Base-by-base conservation (phyloP, 176 grass and related monocot genomes). In the Secale cereale region DNA sequence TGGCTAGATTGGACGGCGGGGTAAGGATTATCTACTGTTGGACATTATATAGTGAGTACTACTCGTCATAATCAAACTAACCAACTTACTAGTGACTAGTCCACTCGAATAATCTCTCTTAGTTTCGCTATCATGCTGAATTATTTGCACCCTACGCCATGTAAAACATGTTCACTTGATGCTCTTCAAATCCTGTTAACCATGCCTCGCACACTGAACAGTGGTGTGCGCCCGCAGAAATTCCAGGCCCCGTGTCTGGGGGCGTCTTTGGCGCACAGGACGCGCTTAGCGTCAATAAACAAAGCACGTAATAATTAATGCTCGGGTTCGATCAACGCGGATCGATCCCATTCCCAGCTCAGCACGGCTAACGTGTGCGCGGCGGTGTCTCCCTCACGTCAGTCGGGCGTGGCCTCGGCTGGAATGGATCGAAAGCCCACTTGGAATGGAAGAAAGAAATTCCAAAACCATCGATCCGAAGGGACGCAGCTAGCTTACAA, bases 321-420 rank as follows among this genome's bases (percentile, higher is more conserved):
- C 11, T 75, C 16, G 26, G 8, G 41, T 10, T 74, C 71, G 41
- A 28, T 80, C 62, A 75, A 87, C 26, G n/a, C 6, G 22, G 33
- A 73, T 26, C 52, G 17, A 25, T 31, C 25, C 7, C 70, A 72
- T 17, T 31, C 25, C 7, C 70, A 72, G 70, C 30, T 60, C 79
- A 73, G 74, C 41, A 23, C 22, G 79, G 72, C 39, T 70, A 70
- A 81, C 70, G 78, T 89, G 83, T 84, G 30, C 25, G 23, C 25
- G 52, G 65, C 56, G 65, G 86, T 75, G 74, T 83, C 88, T 59
- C 35, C 35, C 80, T 79, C 88, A 74, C 74, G 80, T 87, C 84
- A 90, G 41, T 26, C 57, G 31, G 19, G 32, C 26, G 68, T 52
- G 63, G 20, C 13, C 35, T 63, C 40, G n/a, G 71, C 40, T 35